Evolutionary conservation across 2,329 filamentous ascomycete genomes (phyloP), one percentile per base, ranked within the genome.

Genomic region (Hyphodiscus sp.): DNA sequence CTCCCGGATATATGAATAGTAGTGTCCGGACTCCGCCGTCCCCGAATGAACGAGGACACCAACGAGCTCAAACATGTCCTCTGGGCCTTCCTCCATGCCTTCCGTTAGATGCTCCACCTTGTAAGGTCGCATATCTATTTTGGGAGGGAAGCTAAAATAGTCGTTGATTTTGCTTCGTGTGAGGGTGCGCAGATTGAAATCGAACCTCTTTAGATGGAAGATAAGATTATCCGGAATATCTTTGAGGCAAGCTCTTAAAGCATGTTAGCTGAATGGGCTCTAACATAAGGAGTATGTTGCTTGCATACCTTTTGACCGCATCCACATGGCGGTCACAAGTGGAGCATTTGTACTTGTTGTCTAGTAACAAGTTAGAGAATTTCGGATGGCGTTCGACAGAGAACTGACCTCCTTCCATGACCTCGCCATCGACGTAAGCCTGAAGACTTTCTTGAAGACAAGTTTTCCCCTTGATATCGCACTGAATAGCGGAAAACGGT

Each of bases 271-370:
- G 44, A 18, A 49, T 65, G 45, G 63, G 23, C 23, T 59, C 53
- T 8, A 49, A 44, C 6, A n/a, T 38, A 5, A 15, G 33, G 33
- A 41, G 45, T 3, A 41, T 8, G 19, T 29, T 18, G n/a, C 2
- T 30, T 19, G 63, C 67, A 63, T 70, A 85, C 82, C 87, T 82
- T 70, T 96, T 96, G 60, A 97, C 89, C 19, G 94, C 94, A 70
- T 96, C 87, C 16, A 99, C 94, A 63, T 94, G 87, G 11, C 82
- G 82, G 57, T 90, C 88, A 68, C 94, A 99, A 4, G 83, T 87
- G 29, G 91, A 91, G 71, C 94, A 99, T 60, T 95, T 95, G 75
- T 97, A 99, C 72, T 96, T 96, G 74, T 99, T 97, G 64, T 96
- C 91, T 86, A 61, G 23, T 10, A 20, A 30, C 3, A 30, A 43